Evolutionary conservation across 148 eudicot genomes (phyloP).

Genomic region (Cornus florida): DNA sequence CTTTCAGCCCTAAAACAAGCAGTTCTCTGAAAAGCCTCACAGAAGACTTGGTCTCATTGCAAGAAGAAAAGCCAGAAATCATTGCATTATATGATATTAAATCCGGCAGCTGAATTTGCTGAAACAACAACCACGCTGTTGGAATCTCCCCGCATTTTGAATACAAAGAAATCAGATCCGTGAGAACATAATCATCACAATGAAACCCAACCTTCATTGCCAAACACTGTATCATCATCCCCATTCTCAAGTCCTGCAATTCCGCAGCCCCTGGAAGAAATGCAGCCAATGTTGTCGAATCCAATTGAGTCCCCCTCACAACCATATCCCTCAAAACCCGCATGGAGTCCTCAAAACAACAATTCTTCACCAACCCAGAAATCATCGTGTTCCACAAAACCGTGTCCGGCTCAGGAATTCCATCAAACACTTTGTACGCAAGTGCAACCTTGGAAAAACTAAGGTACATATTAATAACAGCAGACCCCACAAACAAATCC

Average conservation of each 20-base stretch:
- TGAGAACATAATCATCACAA: conserved; percentile 52
- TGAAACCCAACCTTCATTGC: conserved; percentile 52
- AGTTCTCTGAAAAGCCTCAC: conserved; percentile 52
- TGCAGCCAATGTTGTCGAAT: conserved; percentile 63
- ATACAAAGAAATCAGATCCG: conserved; percentile 69
- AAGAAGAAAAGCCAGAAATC: conserved; percentile 68
- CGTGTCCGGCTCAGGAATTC: conserved; percentile 56
- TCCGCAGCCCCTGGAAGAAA: conserved; percentile 66
- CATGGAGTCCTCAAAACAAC: conserved; percentile 44
- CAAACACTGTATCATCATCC: conserved; percentile 64
- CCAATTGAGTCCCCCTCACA: conserved; percentile 31
- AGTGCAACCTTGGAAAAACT: conserved; percentile 28
- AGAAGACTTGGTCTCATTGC: conserved; percentile 39
- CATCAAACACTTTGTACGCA: conserved; percentile 69
- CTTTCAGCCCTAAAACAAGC: conserved; percentile 43
- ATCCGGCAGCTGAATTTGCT: conserved; percentile 50
- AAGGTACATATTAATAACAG: conserved; percentile 53
- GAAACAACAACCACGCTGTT: conserved; percentile 53
- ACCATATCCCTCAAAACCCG: conserved; percentile 60
- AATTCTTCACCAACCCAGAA: conserved; percentile 66
- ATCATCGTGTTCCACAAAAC: conserved; percentile 80
- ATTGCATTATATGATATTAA: conserved; percentile 75
- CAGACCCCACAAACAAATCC: conserved; percentile 79
- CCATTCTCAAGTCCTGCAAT: conserved; percentile 57
- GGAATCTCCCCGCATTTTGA: conserved; percentile 63